Evolutionary conservation across 768 basidiomycete species (phyloP).

Genomic region (Boletus bicolor): DNA sequence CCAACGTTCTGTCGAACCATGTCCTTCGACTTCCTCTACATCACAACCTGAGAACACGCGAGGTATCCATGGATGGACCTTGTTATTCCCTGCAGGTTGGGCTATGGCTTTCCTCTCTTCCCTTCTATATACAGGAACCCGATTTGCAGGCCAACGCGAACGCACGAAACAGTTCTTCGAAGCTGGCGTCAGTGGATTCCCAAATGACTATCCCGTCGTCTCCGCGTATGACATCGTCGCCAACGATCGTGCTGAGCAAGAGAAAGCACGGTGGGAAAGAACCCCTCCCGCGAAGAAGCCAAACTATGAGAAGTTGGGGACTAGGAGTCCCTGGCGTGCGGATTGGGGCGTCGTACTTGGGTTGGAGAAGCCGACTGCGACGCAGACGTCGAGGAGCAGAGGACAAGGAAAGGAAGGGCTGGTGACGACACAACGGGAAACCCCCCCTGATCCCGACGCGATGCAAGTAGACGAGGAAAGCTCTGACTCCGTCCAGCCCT

Average conservation of each 20-base stretch:
- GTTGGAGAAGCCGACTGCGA: constrained; percentile 26
- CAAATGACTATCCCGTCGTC: constrained; percentile 72
- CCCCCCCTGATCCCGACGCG: constrained; percentile 8
- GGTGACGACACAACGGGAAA: constrained; percentile 59
- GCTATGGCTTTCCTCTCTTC: constrained; percentile 86
- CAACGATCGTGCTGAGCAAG: constrained; percentile 46
- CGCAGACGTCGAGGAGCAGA: background rate
- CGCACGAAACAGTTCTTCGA: constrained; percentile 80
- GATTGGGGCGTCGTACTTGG: constrained; percentile 78
- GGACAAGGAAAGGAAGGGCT: constrained; percentile 35
- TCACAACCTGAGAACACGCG: constrained; percentile 30
- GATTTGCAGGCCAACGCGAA: constrained; percentile 83
- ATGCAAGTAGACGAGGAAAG: constrained; percentile 8
- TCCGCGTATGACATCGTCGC: constrained; percentile 52
- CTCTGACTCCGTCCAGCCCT: constrained; percentile 38
- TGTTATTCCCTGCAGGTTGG: constrained; percentile 88
- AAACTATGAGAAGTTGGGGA: constrained; percentile 64
- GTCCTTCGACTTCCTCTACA: constrained; percentile 15
- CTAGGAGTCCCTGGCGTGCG: constrained; percentile 67
- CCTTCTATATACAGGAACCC: constrained; percentile 76
- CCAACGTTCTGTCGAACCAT: constrained; percentile 65
- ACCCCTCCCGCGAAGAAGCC: constrained; percentile 87
- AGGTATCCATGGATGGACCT: constrained; percentile 79
- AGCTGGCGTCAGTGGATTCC: constrained; percentile 70
- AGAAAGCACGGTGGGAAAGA: constrained; percentile 63